Base-by-base conservation (phyloP, 371 early-diverging fungal species). In the Lichtheimia hyalospora region DNA sequence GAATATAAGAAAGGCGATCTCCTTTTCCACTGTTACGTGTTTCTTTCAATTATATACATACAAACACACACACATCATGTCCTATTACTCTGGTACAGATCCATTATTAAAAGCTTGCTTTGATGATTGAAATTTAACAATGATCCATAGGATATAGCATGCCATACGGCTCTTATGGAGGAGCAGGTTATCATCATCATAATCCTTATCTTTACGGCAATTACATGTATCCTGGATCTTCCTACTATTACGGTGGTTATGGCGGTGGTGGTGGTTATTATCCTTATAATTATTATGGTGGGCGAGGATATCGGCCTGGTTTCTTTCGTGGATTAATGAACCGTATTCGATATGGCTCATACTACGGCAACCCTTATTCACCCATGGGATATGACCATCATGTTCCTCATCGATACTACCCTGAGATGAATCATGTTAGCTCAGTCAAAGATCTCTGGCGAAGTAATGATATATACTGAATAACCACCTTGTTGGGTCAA, bases 371-470 rank as follows among this genome's bases (percentile, higher is more conserved):
- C 40, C 44, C 51, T 14, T 57, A 50, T 16, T n/a, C 18, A 18
- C 18, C 46, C 7, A 21, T 21, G 18, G 46, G 46, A 18, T 46
- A 46, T 21, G 46, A 46, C 16, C 27, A 15, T 25, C 54, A 58
- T 51, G 54, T 53, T 21, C 54, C 51, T 24, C 53, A 48, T 18
- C 42, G 44, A 12, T 68, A 55, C 49, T 60, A 61, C 14, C 46
- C 46, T 7, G 68, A 63, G 56, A 46, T 51, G n/a, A 60, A 68
- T 41, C 58, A 60, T 27, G 61, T 66, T 21, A 68, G 68, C 54
- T 63, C 68, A 15, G 58, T 60, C 43, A 68, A 68, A 54, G 61
- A 63, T 25, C 46, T 68, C 4, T 68, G 68, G 68, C 60, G 62
- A 40, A 56, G 57, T 24, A 57, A 68, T 27, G 56, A 56, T 18